phyloP scores from a whole-genome alignment of 768 basidiomycete species.

The Rhodotorula kratochvilovae region DNA sequence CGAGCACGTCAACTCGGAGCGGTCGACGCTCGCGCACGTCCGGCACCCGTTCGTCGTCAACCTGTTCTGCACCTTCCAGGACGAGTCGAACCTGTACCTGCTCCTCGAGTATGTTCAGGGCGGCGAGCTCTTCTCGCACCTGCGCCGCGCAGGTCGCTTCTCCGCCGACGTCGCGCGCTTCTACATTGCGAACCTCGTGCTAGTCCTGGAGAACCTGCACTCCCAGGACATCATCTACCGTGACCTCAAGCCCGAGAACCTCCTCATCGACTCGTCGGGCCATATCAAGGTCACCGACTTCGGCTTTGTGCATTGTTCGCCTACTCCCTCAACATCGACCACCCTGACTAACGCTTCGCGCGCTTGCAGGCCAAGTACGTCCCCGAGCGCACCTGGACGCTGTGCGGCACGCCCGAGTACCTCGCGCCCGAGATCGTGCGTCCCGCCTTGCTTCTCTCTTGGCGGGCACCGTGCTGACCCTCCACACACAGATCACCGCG shows the following conservation, averaged over 20 bases:
- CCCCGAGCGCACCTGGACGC: slow-evolving; percentile 94
- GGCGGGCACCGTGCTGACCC: neutral
- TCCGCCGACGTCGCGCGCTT: slow-evolving; percentile 96
- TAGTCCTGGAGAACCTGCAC: slow-evolving; percentile 91
- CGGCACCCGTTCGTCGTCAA: slow-evolving; percentile 95
- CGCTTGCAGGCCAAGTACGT: slow-evolving; percentile 70
- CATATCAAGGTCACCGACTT: slow-evolving; percentile 96
- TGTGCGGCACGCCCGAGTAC: slow-evolving; percentile 94
- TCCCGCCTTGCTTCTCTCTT: neutral
- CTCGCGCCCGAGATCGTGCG: slow-evolving; percentile 81
- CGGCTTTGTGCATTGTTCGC: slow-evolving; percentile 62
- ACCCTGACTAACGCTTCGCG: neutral
- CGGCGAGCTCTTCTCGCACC: slow-evolving; percentile 87
- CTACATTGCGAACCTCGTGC: slow-evolving; percentile 91
- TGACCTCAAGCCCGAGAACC: slow-evolving; percentile 96
- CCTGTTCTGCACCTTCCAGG: slow-evolving; percentile 75
- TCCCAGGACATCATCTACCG: slow-evolving; percentile 97
- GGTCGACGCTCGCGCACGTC: slow-evolving; percentile 83
- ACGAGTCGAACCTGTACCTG: slow-evolving; percentile 96
- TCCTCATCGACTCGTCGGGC: slow-evolving; percentile 84
- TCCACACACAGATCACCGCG: slow-evolving; percentile 61
- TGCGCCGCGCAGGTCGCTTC: slow-evolving; percentile 88
- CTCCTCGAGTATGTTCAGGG: slow-evolving; percentile 66
- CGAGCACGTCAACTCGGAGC: slow-evolving; percentile 95
- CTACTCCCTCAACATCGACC: too few relatives aligned